These are phyloP conservation scores for Kwoniella sp. DNA, from an alignment of 768 basidiomycete species.

Conservation along the genomic window DNA sequence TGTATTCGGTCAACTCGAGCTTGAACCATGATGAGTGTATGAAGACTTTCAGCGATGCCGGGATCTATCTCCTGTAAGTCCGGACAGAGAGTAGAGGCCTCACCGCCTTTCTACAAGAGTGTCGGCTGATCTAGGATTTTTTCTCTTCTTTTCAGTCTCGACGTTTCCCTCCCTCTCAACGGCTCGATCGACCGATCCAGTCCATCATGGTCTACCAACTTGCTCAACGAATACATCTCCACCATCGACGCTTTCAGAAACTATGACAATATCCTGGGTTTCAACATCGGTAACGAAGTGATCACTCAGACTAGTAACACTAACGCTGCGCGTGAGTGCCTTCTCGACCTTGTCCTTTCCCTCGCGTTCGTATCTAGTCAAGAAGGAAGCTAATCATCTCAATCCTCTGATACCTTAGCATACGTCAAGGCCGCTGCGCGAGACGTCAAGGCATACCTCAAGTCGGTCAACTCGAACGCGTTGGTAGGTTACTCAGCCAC, in stretches of 20 bases:
- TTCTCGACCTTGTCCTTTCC: background rate
- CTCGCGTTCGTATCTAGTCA: too few relatives aligned
- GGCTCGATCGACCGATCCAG: constrained; percentile 69
- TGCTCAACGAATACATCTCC: constrained; percentile 73
- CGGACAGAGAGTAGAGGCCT: background rate
- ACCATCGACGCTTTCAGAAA: constrained; percentile 77
- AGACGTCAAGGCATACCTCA: constrained; percentile 83
- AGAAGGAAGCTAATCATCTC: too few relatives aligned
- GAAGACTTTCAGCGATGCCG: constrained; percentile 70
- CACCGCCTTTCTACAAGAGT: too few relatives aligned
- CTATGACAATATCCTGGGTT: constrained; percentile 87
- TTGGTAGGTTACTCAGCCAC: constrained; percentile 86
- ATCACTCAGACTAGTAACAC: constrained; percentile 64
- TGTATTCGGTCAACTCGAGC: constrained; percentile 81
- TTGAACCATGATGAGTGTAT: constrained; percentile 87
- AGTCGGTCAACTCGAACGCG: constrained; percentile 61
- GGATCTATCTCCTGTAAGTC: constrained; percentile 85
- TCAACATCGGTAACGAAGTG: constrained; percentile 85
- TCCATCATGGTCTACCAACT: constrained; percentile 78
- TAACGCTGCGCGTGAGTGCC: constrained; percentile 60
- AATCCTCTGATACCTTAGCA: too few relatives aligned
- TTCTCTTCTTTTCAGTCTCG: constrained; percentile 63
- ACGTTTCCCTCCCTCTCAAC: constrained; percentile 79
- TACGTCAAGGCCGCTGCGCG: constrained; percentile 90
- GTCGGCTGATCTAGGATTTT: constrained; percentile 3